Percentiles rank a stretch among this genome's conserved stretches.
These are phyloP conservation scores for Adansonia madagascariensis DNA, from an alignment of 441 rosid genomes.

Conservation along the genomic window DNA sequence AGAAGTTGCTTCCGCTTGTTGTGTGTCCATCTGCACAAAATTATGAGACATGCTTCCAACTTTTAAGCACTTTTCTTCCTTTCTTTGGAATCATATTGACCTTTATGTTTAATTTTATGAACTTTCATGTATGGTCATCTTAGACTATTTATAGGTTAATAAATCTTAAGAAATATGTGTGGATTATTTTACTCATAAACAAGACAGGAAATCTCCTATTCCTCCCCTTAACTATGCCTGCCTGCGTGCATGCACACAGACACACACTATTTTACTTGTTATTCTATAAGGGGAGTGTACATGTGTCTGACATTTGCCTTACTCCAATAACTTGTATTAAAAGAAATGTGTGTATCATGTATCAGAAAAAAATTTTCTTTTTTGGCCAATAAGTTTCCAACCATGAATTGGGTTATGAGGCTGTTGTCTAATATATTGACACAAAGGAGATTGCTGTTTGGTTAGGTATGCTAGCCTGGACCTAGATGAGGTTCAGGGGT, in stretches of 20 bases:
- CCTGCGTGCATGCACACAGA: background rate
- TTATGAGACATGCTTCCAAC: background rate
- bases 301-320: background rate
- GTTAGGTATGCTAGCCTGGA: conserved; percentile 64
- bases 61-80: conserved; percentile 18
- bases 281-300: background rate
- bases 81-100: conserved; percentile 7
- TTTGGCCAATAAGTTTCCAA: background rate
- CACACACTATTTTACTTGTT: background rate
- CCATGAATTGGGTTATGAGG: conserved; percentile 19
- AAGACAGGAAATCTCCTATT: background rate
- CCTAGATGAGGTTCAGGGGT: conserved; percentile 62
- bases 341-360: background rate
- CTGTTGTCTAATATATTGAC: conserved; percentile 22
- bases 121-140: background rate
- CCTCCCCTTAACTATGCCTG: background rate
- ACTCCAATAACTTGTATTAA: background rate
- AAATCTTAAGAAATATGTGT: background rate
- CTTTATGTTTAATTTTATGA: conserved; percentile 1
- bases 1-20: background rate
- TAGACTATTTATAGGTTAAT: background rate
- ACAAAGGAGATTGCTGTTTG: conserved; percentile 31
- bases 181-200: conserved; percentile 6
- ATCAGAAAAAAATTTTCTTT: background rate
- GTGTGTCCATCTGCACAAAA: background rate